These are phyloP conservation scores for Bruguiera hainesii DNA, from an alignment of 441 rosid species.

Conservation along the genomic window DNA sequence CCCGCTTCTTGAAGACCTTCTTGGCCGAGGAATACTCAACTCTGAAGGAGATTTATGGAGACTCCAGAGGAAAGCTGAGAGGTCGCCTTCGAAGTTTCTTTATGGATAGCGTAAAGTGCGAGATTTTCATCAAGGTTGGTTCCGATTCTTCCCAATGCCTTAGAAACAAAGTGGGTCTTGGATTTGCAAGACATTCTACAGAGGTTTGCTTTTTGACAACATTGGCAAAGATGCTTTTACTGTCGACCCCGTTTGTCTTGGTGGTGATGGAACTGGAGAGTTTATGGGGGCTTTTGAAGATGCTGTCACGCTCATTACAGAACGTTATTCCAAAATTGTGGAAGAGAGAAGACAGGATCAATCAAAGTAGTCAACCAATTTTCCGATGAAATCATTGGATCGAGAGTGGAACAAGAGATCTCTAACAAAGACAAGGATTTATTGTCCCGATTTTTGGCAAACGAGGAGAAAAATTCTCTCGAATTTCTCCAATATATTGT, in stretches of 20 bases:
- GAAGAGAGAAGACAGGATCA: slow-evolving; percentile 28
- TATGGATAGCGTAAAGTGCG: background rate
- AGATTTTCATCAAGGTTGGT: background rate
- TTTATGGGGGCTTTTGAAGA: slow-evolving; percentile 49
- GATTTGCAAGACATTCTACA: slow-evolving; percentile 49
- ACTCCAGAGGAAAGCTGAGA: slow-evolving; percentile 15
- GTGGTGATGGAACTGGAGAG: slow-evolving; percentile 21
- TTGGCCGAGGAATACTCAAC: slow-evolving; percentile 24
- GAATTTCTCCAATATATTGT: slow-evolving; percentile 37
- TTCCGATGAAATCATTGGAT: slow-evolving; percentile 38
- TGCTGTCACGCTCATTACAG: slow-evolving; percentile 35
- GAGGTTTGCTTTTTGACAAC: slow-evolving; percentile 50
- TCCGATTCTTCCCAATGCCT: background rate
- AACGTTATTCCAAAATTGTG: slow-evolving; percentile 20
- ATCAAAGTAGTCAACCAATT: slow-evolving; percentile 32
- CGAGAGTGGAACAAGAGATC: background rate
- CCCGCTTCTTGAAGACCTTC: slow-evolving; percentile 8
- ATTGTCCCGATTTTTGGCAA: background rate
- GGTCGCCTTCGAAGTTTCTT: background rate
- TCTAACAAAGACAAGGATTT: background rate
- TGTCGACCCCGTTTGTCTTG: slow-evolving; percentile 42
- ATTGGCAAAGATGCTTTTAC: slow-evolving; percentile 51
- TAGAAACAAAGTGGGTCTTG: slow-evolving; percentile 14
- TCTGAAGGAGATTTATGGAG: slow-evolving; percentile 22
- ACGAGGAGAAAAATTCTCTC: background rate